Evolutionary conservation across 257 asterid species (phyloP).

Genomic region (Thymus mandschuricus): DNA sequence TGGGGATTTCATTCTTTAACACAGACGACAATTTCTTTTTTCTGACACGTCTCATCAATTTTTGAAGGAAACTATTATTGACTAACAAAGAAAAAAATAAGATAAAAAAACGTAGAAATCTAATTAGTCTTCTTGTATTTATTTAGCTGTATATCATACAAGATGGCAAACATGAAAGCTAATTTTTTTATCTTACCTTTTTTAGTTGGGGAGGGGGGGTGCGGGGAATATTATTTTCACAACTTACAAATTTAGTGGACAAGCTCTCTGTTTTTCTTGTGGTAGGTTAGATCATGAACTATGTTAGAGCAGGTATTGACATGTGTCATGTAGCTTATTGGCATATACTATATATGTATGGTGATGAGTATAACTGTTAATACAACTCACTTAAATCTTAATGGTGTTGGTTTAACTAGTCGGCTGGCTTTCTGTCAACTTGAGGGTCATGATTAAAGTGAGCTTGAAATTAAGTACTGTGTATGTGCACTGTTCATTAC

Average conservation of each 20-base stretch:
- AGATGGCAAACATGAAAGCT: background rate
- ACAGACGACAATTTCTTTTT: background rate
- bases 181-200: too few species aligned
- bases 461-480: too few species aligned
- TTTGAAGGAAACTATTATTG: background rate
- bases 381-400: too few species aligned
- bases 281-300: background rate
- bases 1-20: background rate
- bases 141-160: background rate
- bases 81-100: constrained; percentile 1
- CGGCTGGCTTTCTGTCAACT: too few species aligned
- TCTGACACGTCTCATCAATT: background rate
- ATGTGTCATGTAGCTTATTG: too few species aligned
- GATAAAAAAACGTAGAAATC: background rate
- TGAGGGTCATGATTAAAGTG: too few species aligned
- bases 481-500: background rate
- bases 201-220: background rate
- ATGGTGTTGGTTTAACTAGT: too few species aligned
- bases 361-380: too few species aligned
- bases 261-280: background rate
- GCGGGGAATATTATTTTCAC: background rate
- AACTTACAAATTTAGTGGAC: background rate
- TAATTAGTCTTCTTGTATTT: background rate
- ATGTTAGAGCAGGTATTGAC: too few species aligned
- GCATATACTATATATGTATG: too few species aligned